Evolutionary conservation across 2,329 filamentous ascomycete species (phyloP), one percentile per base, ranked within the genome.

Genomic region (Neonectria coccinea): DNA sequence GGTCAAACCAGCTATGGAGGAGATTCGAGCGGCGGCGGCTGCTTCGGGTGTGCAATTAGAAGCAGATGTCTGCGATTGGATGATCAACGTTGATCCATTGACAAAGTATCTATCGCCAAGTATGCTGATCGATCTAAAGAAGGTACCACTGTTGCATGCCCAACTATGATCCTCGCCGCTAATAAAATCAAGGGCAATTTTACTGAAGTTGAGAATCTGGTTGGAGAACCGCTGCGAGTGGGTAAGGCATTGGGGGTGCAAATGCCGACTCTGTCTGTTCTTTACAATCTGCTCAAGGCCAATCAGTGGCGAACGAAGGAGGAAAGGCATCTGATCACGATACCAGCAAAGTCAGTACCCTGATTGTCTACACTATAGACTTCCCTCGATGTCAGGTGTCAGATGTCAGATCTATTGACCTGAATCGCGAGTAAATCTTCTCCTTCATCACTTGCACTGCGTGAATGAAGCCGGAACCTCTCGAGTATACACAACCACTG

Each of bases 201-300:
- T 9, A 59, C 33, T 1, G 56, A 59, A 33, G 45, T 51, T 5
- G 56, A 59, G n/a, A 50, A 51, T 14, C 33, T 59, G 8, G 45
- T 59, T 10, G 56, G 56, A 20, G 56, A 59, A n/a, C 56, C 56
- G 7, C 47, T 59, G 11, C 31, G 45, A 2, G 45, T 31, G n/a
- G 56, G 56, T 7, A 25, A 12, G n/a, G 56, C 45, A 5, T 42
- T 29, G 31, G 56, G 47, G 5, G 56, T 59, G 8, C 25, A 47
- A 9, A 59, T 59, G 56, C 56, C 56, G 4, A 59, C 47, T 5
- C 11, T 59, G 6, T 41, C 31, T 5, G 47, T 52, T 2, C 18
- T 59, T 10, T 59, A 59, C 33, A 12, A 44, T 22, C 5, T 59
- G 27, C 22, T 59, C 3, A 50, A 59, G 33, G 56, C 42, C 4